These are phyloP conservation scores for Xylariaceae sp. DNA, from an alignment of 2,329 filamentous ascomycete genomes.

Conservation along the genomic window DNA sequence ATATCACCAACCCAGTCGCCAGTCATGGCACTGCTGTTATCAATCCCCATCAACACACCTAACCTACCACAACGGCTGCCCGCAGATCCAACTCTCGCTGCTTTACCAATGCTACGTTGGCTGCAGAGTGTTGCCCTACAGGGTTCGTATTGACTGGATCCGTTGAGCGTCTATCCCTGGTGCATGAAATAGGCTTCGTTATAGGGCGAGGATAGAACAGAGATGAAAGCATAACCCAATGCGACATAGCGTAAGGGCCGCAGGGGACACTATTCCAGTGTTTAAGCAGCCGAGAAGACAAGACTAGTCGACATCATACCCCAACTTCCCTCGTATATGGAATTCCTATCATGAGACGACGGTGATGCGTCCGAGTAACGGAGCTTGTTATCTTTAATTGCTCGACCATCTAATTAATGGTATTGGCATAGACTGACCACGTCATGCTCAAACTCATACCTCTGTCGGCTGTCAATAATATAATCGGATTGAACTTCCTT, in stretches of 20 bases:
- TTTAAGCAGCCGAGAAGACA: too few species aligned
- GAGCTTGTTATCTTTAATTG: not conserved
- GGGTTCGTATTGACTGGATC: too few species aligned
- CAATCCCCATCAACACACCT: constrained; percentile 9
- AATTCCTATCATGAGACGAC: too few species aligned
- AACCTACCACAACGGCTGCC: not conserved
- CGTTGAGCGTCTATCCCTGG: too few species aligned
- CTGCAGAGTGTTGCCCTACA: too few species aligned
- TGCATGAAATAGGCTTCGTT: too few species aligned
- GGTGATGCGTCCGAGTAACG: not conserved
- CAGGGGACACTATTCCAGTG: too few species aligned
- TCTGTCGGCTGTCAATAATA: not conserved
- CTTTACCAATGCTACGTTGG: not conserved
- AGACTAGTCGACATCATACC: too few species aligned
- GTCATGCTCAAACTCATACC: not conserved
- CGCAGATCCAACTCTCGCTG: not conserved
- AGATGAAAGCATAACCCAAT: too few species aligned
- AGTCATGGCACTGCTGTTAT: constrained; percentile 20
- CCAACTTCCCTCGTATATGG: too few species aligned
- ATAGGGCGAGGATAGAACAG: too few species aligned
- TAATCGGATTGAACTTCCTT: not conserved
- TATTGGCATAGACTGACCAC: not conserved
- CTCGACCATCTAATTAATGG: not conserved
- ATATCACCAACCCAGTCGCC: constrained; percentile 23
- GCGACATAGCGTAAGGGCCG: too few species aligned